phyloP scores from a whole-genome alignment of 2,329 filamentous ascomycete species.

The Blastomyces emzantsi region DNA sequence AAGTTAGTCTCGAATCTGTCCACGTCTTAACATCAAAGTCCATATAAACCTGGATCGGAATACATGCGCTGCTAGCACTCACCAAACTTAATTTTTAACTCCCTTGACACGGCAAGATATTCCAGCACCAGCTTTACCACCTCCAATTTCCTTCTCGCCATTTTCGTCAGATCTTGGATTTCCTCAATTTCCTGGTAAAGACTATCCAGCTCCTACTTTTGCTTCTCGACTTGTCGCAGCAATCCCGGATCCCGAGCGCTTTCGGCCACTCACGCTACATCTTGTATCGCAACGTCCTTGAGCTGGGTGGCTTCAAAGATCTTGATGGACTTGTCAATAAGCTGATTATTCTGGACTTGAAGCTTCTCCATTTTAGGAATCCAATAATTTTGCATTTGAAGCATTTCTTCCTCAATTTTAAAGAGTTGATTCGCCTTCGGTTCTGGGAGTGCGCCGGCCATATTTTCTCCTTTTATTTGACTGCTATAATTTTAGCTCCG shows the following conservation, averaged over 20 bases:
- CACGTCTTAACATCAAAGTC: background rate
- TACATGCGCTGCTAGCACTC: background rate
- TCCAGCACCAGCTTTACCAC: background rate
- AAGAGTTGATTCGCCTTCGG: background rate
- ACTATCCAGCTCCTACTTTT: background rate
- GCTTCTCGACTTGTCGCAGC: background rate
- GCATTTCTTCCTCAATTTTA: background rate
- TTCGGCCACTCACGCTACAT: background rate
- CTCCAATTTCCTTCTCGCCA: no score
- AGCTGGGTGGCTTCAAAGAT: background rate
- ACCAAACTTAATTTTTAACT: background rate
- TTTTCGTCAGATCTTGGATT: background rate
- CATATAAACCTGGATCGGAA: background rate
- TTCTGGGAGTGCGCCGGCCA: background rate
- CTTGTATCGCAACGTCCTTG: background rate
- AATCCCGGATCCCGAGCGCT: background rate
- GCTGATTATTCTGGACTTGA: background rate
- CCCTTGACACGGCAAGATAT: background rate
- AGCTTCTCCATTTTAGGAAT: background rate
- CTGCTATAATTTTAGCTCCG: background rate
- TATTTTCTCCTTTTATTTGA: background rate
- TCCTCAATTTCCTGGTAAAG: background rate
- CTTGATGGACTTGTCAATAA: background rate
- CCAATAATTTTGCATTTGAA: background rate
- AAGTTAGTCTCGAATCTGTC: background rate